Percentiles rank a stretch among this genome's conserved stretches.
Evolutionary conservation across 2,329 filamentous ascomycete genomes (phyloP).

Genomic region (Aspergillus latus): DNA sequence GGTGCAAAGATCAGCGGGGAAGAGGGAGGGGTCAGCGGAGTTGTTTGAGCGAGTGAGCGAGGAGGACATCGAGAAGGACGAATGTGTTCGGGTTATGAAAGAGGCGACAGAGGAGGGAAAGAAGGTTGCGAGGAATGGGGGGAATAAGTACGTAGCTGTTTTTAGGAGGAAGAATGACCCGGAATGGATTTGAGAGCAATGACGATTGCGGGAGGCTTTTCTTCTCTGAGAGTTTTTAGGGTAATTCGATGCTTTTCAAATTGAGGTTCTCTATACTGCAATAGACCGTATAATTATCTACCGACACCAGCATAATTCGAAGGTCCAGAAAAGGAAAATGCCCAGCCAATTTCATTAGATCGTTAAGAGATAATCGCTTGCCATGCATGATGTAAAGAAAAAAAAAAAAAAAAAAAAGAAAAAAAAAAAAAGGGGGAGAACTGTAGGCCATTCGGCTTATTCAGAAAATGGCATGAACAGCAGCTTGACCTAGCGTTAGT

Average conservation of each 20-base stretch:
- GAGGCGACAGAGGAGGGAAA: conserved; percentile 93
- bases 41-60: conserved; percentile 73
- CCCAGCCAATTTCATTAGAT: neutral
- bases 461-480: neutral
- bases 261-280: neutral
- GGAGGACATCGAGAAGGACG: conserved; percentile 54
- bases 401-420: neutral
- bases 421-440: neutral
- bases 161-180: conserved; percentile 81
- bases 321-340: neutral
- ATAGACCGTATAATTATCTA: neutral
- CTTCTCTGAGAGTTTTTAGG: neutral
- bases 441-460: neutral
- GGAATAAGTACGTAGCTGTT: conserved; percentile 85
- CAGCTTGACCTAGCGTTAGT: neutral
- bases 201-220: neutral
- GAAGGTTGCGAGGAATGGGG: conserved; percentile 89
- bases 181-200: conserved; percentile 55
- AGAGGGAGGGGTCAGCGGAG: conserved; percentile 25
- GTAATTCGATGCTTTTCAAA: neutral
- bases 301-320: neutral
- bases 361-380: neutral
- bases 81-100: conserved; percentile 64
- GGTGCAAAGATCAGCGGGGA: conserved; percentile 46
- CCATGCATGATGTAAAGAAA: conserved; percentile 2